Evolutionary conservation across 1,284 basidiomycete genomes (phyloP), one percentile per base, ranked within the genome.

Genomic region (Cryptococcus jaspeensis): DNA sequence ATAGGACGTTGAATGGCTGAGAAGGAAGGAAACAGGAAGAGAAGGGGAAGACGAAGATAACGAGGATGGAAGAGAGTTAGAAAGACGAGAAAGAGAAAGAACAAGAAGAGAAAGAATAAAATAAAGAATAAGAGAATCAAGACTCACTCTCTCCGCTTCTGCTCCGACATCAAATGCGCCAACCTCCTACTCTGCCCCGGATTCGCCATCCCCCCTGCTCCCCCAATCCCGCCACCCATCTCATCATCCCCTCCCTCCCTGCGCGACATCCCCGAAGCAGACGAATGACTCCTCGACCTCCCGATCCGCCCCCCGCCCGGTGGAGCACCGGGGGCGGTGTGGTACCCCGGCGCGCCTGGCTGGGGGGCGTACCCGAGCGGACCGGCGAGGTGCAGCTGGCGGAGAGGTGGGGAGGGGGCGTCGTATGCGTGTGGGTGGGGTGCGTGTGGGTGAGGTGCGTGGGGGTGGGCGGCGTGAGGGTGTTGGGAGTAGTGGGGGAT

Each of bases 61-160:
- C n/a, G n/a, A n/a, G n/a, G 18, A 36, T 32, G 28, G 13, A 22
- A 44, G 22, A 44, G 42, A 44, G 12, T 12, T 13, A 22, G 22
- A 39, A 39, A 39, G 28, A 16, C n/a, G n/a, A n/a, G 16, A 39
- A 51, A 42, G 22, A 38, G 38, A 32, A 52, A 8, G 40, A 32
- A 52, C 9, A 36, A 9, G 25, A 44, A n/a, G n/a, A n/a, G 3
- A 44, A 44, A 25, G 4, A 20, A 44, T n/a, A n/a, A n/a, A n/a
- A n/a, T n/a, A n/a, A n/a, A n/a, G n/a, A n/a, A n/a, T n/a, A 32
- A 9, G 28, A 9, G 40, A 35, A 39, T 9, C 32, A 15, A 11
- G 13, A 71, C 72, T 72, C 55, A 74, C 74, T 76, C 74, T 66
- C 74, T 58, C 16, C 74, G 60, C 52, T 76, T 76, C 55, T 76